Evolutionary conservation across 164 flowering plant species (phyloP).

Genomic region (Nelumbo lutea): DNA sequence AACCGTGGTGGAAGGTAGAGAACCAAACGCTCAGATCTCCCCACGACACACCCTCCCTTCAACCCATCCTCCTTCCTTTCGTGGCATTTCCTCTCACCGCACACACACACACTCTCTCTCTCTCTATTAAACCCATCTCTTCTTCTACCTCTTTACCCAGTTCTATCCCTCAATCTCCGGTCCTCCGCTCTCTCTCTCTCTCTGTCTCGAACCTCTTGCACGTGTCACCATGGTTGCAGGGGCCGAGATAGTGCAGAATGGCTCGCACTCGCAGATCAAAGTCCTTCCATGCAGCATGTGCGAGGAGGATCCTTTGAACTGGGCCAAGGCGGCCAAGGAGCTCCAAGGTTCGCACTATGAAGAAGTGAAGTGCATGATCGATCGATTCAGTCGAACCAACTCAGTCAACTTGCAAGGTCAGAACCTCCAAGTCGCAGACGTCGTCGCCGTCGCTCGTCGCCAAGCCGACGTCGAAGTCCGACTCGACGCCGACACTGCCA

Average conservation of each 20-base stretch:
- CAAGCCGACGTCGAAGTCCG: constrained; percentile 14
- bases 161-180: not conserved
- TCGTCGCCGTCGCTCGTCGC: constrained; percentile 16
- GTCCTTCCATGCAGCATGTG: not conserved
- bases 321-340: constrained; percentile 21
- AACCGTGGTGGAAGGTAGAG: not conserved
- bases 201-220: not conserved
- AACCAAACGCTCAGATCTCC: constrained; percentile 4
- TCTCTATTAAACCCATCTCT: not conserved
- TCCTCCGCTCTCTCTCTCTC: no score
- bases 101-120: not conserved
- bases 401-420: constrained; percentile 8
- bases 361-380: constrained; percentile 18
- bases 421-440: constrained; percentile 14
- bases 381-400: constrained; percentile 7
- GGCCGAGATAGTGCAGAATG: not conserved
- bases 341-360: constrained; percentile 25
- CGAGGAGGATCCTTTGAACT: constrained; percentile 18
- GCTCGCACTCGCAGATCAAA: not conserved
- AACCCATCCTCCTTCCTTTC: not conserved
- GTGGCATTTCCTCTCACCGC: not conserved
- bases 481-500: constrained; percentile 23
- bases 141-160: not conserved
- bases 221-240: not conserved
- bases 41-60: not conserved